A percentile compares a stretch with the other conserved stretches of the same genome.
Evolutionary conservation across 768 basidiomycete genomes (phyloP).

Genomic region (Lactarius tabidus): DNA sequence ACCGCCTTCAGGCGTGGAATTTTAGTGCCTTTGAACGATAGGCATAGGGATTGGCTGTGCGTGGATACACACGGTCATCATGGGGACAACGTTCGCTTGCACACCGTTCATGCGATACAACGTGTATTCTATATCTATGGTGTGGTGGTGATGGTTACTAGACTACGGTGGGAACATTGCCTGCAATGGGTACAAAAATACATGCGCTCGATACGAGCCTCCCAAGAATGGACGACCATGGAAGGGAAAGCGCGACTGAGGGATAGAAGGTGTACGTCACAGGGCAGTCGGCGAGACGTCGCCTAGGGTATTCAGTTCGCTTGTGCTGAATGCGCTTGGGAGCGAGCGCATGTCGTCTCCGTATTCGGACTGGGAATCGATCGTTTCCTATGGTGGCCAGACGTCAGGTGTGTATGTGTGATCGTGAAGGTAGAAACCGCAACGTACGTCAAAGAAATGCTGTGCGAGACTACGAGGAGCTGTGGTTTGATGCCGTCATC

Average conservation of each 20-base stretch:
- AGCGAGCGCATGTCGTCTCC: constrained; percentile 68
- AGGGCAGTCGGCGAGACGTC: constrained; percentile 72
- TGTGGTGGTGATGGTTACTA: not conserved
- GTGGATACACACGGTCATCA: not conserved
- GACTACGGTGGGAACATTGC: not conserved
- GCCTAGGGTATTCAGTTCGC: constrained; percentile 54
- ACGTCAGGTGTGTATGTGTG: constrained; percentile 13
- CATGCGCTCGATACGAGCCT: not conserved
- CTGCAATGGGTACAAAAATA: constrained; percentile 9
- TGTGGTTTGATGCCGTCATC: constrained; percentile 34
- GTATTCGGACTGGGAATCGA: constrained; percentile 66
- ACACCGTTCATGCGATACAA: not conserved
- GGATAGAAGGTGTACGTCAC: constrained; percentile 32
- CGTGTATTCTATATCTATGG: not conserved
- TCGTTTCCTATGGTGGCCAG: constrained; percentile 56
- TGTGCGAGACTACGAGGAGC: constrained; percentile 82
- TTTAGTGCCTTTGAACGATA: not conserved
- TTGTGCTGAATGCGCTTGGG: constrained; percentile 55
- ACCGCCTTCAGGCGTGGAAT: not conserved
- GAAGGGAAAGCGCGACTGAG: not conserved
- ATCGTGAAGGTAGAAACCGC: constrained; percentile 7
- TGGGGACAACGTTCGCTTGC: not conserved
- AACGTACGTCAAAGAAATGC: constrained; percentile 90
- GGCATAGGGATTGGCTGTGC: no score
- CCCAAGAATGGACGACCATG: not conserved